Evolutionary conservation across 2,329 filamentous ascomycete genomes (phyloP).

Genomic region (Fusarium setosum): DNA sequence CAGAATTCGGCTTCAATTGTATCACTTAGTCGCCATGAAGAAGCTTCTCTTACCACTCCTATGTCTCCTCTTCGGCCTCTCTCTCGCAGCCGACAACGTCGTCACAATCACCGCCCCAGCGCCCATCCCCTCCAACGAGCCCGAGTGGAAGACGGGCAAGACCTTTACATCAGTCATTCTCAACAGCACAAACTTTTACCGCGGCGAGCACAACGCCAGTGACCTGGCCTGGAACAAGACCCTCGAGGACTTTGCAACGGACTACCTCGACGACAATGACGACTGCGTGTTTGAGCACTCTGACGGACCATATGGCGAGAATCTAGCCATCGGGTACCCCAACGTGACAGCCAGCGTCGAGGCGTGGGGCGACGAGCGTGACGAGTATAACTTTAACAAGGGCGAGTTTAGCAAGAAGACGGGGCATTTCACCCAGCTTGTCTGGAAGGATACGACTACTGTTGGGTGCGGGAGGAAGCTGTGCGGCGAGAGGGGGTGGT

Average conservation of each 20-base stretch:
- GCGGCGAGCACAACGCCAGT: constrained; percentile 69
- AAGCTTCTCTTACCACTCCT: constrained; percentile 18
- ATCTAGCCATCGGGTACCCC: constrained; percentile 75
- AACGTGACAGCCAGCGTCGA: constrained; percentile 70
- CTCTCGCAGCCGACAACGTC: constrained; percentile 32
- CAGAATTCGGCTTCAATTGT: not conserved
- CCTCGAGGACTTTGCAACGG: constrained; percentile 64
- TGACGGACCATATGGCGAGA: constrained; percentile 77
- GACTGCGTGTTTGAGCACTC: constrained; percentile 65
- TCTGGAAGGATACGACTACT: constrained; percentile 72
- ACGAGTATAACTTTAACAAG: constrained; percentile 67
- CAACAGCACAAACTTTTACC: constrained; percentile 74
- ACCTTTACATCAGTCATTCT: constrained; percentile 68
- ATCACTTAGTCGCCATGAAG: constrained; percentile 24
- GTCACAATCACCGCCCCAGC: constrained; percentile 50
- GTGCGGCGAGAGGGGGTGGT: constrained; percentile 67
- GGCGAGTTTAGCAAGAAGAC: constrained; percentile 69
- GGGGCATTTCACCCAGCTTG: constrained; percentile 79
- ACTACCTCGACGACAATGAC: constrained; percentile 56
- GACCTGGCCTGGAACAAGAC: constrained; percentile 73
- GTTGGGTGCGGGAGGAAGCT: constrained; percentile 65
- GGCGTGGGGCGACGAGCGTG: constrained; percentile 69
- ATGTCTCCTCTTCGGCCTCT: constrained; percentile 19
- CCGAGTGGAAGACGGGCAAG: constrained; percentile 44
- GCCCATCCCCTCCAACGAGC: constrained; percentile 50